phyloP scores from a whole-genome alignment of 1,139 yeast genomes.

The Debaryomycetaceae sp. region DNA sequence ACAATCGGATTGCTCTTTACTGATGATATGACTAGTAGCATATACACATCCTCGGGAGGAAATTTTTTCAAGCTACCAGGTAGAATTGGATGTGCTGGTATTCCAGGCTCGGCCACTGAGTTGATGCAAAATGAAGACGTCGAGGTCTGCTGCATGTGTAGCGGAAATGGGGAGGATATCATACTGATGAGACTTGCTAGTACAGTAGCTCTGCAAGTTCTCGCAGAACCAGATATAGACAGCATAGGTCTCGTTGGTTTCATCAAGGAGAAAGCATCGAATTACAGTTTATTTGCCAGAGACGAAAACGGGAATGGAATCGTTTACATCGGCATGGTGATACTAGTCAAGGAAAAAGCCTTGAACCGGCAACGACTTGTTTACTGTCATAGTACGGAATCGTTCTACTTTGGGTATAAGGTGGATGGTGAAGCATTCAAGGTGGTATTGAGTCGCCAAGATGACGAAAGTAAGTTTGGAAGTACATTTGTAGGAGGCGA shows the following conservation, averaged over 20 bases:
- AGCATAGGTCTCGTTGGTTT: not conserved
- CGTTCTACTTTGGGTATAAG: conserved; percentile 40
- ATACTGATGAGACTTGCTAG: conserved; percentile 39
- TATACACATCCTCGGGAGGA: conserved; percentile 52
- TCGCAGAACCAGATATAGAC: conserved; percentile 4
- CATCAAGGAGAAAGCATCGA: not conserved
- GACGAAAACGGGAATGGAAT: conserved; percentile 8
- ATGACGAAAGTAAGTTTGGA: conserved; percentile 14
- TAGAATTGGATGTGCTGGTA: conserved; percentile 52
- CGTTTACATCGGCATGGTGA: conserved; percentile 33
- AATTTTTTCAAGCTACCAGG: conserved; percentile 48
- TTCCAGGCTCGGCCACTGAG: conserved; percentile 44
- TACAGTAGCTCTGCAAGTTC: conserved; percentile 13
- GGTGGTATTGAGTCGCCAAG: conserved; percentile 26
- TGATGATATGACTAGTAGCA: conserved; percentile 11
- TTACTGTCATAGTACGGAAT: conserved; percentile 43
- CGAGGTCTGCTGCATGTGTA: conserved; percentile 41
- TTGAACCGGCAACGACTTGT: conserved; percentile 16
- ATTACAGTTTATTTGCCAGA: not conserved
- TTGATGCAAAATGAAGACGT: conserved; percentile 9
- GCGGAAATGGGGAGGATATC: conserved; percentile 58
- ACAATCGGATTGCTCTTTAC: conserved; percentile 31
- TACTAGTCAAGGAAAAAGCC: conserved; percentile 15
- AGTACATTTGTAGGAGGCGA: conserved; percentile 34
- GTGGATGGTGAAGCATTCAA: conserved; percentile 11